These are phyloP conservation scores for Scleromitrula shiraiana DNA, from an alignment of 2,329 filamentous ascomycete genomes.

Conservation along the genomic window DNA sequence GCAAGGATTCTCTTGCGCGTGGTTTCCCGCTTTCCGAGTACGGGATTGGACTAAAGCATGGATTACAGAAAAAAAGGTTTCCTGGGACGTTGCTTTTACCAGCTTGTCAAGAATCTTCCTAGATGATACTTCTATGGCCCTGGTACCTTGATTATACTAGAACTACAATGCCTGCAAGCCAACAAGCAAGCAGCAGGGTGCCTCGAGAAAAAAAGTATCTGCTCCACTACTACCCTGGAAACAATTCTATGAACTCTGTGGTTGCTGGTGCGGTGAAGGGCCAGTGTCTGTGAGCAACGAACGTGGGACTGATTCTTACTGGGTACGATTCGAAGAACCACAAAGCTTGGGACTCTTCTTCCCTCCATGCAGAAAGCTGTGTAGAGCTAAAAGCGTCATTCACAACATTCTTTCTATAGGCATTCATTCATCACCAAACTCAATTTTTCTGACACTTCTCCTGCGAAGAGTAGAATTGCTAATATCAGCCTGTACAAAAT, in stretches of 20 bases:
- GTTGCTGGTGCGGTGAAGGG: constrained; percentile 17
- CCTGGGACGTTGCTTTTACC: constrained; percentile 9
- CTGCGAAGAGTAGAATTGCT: not conserved
- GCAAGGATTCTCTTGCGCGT: constrained; percentile 16
- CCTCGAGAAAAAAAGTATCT: constrained; percentile 16
- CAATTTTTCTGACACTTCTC: not conserved
- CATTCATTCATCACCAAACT: constrained; percentile 14
- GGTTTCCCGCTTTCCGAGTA: constrained; percentile 23
- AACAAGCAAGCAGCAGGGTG: constrained; percentile 17
- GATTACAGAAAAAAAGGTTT: constrained; percentile 10
- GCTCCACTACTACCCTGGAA: constrained; percentile 18
- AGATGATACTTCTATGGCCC: constrained; percentile 7
- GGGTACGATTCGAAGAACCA: constrained; percentile 16
- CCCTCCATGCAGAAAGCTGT: constrained; percentile 15
- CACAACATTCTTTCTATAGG: constrained; percentile 14
- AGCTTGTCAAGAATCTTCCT: not conserved
- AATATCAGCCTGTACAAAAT: constrained; percentile 4
- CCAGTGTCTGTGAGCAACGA: constrained; percentile 23
- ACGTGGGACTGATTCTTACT: constrained; percentile 22
- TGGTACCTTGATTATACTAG: constrained; percentile 10
- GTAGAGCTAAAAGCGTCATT: constrained; percentile 24
- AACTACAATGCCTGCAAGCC: constrained; percentile 14
- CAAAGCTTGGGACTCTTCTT: constrained; percentile 10
- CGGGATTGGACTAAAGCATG: constrained; percentile 4
- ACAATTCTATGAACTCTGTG: constrained; percentile 15